These are phyloP conservation scores for Pyrenochaeta sp. DNA, from an alignment of 2,329 filamentous ascomycete species.

Conservation along the genomic window DNA sequence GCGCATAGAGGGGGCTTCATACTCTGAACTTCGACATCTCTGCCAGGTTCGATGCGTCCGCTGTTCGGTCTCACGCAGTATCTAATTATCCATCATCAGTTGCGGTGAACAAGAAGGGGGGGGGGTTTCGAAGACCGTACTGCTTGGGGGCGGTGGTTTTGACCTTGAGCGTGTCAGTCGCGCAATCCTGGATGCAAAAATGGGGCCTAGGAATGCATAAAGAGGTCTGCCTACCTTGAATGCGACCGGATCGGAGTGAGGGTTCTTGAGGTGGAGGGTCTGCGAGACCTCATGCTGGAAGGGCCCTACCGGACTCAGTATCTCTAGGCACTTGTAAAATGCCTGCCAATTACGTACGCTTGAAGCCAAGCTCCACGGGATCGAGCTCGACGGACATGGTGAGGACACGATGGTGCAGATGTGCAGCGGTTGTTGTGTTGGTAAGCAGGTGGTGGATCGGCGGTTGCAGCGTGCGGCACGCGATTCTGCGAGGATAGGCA, in stretches of 20 bases:
- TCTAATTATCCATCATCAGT: conserved; percentile 60
- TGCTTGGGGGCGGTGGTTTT: conserved; percentile 99
- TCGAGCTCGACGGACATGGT: conserved; percentile 95
- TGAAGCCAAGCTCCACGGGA: conserved; percentile 90
- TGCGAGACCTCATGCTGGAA: conserved; percentile 72
- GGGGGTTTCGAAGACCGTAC: conserved; percentile 65
- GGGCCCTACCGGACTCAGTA: conserved; percentile 58
- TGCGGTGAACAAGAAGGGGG: conserved; percentile 22
- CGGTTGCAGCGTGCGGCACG: conserved; percentile 21
- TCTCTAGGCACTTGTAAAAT: neutral
- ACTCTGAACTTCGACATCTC: conserved; percentile 94
- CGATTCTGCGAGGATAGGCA: conserved; percentile 16
- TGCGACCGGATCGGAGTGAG: conserved; percentile 65
- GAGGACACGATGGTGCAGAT: conserved; percentile 26
- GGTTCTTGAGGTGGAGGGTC: conserved; percentile 66
- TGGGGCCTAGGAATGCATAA: conserved; percentile 3
- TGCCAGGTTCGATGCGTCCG: conserved; percentile 89
- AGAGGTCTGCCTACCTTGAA: conserved; percentile 66
- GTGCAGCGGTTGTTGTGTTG: conserved; percentile 32
- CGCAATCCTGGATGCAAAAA: neutral
- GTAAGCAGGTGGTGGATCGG: conserved; percentile 37
- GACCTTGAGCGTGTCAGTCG: conserved; percentile 67
- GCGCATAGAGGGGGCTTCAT: conserved; percentile 42
- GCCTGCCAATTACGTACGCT: conserved; percentile 68
- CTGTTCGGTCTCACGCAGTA: conserved; percentile 98